Evolutionary conservation across 352 stramenopile species (phyloP).

Genomic region (Pythium rishiriense): DNA sequence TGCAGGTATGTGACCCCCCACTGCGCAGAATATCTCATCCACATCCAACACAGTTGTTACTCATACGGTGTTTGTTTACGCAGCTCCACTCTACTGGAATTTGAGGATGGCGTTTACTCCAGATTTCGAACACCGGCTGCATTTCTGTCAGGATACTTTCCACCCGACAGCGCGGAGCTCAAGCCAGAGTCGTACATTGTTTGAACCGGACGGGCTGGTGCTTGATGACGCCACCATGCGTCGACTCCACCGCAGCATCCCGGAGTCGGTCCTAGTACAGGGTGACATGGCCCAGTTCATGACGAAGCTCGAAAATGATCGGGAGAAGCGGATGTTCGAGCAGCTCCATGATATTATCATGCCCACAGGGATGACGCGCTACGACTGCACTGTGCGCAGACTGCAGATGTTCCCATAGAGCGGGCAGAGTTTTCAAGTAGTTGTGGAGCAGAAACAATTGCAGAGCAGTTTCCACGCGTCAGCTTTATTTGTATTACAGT

Average conservation of each 20-base stretch:
- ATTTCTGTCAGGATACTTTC: slow-evolving; percentile 20
- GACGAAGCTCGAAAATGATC: slow-evolving; percentile 23
- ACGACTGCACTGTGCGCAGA: slow-evolving; percentile 24
- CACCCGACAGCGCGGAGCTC: slow-evolving; percentile 5
- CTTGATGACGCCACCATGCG: slow-evolving; percentile 18
- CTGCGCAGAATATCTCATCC: not conserved
- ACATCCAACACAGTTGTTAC: not conserved
- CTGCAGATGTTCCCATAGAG: slow-evolving; percentile 15
- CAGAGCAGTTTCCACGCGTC: no score
- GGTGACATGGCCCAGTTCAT: slow-evolving; percentile 19
- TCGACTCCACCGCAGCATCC: slow-evolving; percentile 9
- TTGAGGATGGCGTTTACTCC: slow-evolving; percentile 21
- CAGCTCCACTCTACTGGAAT: slow-evolving; percentile 32
- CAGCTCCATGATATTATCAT: slow-evolving; percentile 23
- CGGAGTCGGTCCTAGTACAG: not conserved
- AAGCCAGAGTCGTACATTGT: not conserved
- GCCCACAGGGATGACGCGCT: slow-evolving; percentile 20
- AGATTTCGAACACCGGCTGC: slow-evolving; percentile 21
- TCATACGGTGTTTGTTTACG: not conserved
- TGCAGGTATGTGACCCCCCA: slow-evolving; percentile 9
- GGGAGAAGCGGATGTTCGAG: slow-evolving; percentile 19
- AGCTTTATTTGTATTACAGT: not conserved
- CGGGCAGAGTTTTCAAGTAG: no score
- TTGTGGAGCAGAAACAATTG: no score
- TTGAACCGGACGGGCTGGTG: slow-evolving; percentile 1